Base-by-base conservation (phyloP, 2,329 filamentous ascomycete species). In the Drechslerella stenobrocha region DNA sequence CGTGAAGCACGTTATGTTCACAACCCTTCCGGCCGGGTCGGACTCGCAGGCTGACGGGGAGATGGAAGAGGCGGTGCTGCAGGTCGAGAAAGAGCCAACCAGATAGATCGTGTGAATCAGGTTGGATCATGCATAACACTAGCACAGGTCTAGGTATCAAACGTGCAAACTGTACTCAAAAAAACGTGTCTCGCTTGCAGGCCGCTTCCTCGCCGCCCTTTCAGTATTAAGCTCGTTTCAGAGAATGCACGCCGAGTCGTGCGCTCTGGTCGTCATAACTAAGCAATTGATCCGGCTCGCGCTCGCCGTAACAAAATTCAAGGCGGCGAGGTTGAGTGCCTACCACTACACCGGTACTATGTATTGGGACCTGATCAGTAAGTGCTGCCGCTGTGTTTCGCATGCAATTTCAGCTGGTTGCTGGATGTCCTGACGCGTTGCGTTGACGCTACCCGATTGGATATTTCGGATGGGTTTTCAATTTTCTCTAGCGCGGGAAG, bases 161-260 rank as follows among this genome's bases (percentile, higher is more conserved):
- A 44, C 34, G 13, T 22, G 32, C 20, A 15, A 30, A 40, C 13
- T 35, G 37, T 47, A 30, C 44, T 48, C 13, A 55, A 42, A 65
- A 65, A 65, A 65, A 65, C 59, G 59, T 65, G 59, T 34, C 59
- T 65, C 59, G 59, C 59, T 65, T 65, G 59, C 9, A 20, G 37
- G 22, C 13, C 40, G 47, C 40, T 22, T 15, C n/a, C 3, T 32
- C n/a, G 48, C 18, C 26, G 26, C 55, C 44, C 35, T 51, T 52
- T 44, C 46, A 46, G 55, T 56, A 56, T 50, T 58, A 40, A 15
- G 52, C 30, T 40, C 11, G 52, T 57, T 65, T 65, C 59, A 57
- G 35, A 22, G 26, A 50, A 13, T 56, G 26, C 26, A 50, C 28
- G 44, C 34, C 26, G 37, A 13, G 13, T 40, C 52, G 37, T 48